phyloP scores from a whole-genome alignment of 169 alveolate genomes.

The Cryptosporidium muris region DNA sequence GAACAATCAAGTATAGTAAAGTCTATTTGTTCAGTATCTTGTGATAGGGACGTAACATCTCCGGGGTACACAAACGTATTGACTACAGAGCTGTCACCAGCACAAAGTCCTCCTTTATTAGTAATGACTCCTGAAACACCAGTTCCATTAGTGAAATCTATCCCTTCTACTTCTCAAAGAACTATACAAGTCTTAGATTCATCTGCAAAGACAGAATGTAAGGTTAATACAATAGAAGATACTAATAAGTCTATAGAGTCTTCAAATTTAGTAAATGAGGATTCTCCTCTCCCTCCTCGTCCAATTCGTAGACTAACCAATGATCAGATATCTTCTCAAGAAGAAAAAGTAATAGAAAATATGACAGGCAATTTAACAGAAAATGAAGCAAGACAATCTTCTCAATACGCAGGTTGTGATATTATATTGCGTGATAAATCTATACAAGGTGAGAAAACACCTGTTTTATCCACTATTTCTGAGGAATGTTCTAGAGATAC shows the following conservation, averaged over 20 bases:
- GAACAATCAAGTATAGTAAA: too few species aligned
- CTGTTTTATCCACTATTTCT: conserved; percentile 22
- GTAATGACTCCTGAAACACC: conserved; percentile 64
- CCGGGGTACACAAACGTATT: conserved; percentile 3
- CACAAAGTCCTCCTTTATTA: conserved; percentile 55
- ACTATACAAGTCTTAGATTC: too few species aligned
- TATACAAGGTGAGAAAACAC: conserved; percentile 34
- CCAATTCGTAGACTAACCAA: conserved; percentile 47
- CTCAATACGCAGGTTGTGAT: background rate
- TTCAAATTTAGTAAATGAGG: conserved; percentile 14
- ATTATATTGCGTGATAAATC: background rate
- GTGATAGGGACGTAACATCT: background rate
- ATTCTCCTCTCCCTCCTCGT: conserved; percentile 65
- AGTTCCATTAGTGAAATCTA: conserved; percentile 3
- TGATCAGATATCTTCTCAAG: background rate
- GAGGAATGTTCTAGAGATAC: background rate
- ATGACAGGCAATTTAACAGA: background rate
- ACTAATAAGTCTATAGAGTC: background rate
- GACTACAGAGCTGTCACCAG: conserved; percentile 36
- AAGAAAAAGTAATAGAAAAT: background rate
- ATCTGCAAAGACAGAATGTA: background rate
- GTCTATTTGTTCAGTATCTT: background rate
- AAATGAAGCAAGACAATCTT: background rate
- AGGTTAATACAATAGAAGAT: background rate
- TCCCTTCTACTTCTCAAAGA: background rate